phyloP scores from a whole-genome alignment of 1,139 yeast genomes.

The Yamadazyma spencermartinsiae region DNA sequence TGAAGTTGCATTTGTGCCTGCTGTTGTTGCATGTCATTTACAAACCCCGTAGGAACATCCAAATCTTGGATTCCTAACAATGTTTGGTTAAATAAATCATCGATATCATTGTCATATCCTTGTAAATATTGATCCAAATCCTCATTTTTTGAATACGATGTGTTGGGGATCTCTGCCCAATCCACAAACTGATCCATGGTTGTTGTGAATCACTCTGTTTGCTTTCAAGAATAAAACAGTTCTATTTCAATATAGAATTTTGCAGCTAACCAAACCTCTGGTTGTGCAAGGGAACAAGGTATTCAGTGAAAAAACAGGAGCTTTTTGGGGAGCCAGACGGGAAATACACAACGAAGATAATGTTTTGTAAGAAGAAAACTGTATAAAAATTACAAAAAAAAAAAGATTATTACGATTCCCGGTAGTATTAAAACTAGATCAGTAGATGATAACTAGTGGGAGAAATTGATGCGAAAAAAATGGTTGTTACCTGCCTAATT shows the following conservation, averaged over 20 bases:
- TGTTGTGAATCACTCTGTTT: constrained; percentile 7
- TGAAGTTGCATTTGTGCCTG: constrained; percentile 3
- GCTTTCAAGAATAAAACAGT: neutral
- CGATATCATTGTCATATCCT: constrained; percentile 31
- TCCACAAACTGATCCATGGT: constrained; percentile 35
- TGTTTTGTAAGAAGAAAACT: neutral
- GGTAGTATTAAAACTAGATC: neutral
- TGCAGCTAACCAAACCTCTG: neutral
- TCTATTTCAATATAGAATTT: neutral
- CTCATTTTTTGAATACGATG: constrained; percentile 41
- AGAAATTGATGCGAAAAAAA: constrained; percentile 2
- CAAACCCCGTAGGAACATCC: constrained; percentile 51
- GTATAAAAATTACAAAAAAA: neutral
- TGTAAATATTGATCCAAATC: constrained; percentile 40
- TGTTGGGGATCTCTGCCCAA: constrained; percentile 25
- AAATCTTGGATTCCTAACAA: constrained; percentile 49
- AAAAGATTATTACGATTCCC: neutral
- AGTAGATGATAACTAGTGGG: neutral
- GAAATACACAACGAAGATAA: too few species aligned
- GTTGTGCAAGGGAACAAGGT: too few species aligned
- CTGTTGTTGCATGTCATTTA: constrained; percentile 12
- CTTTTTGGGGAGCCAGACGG: too few species aligned
- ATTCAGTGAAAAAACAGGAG: too few species aligned
- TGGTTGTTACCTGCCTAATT: neutral
- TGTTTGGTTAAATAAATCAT: constrained; percentile 45